These are phyloP conservation scores for Phytophthora pini DNA, from an alignment of 352 stramenopile species.

Conservation along the genomic window DNA sequence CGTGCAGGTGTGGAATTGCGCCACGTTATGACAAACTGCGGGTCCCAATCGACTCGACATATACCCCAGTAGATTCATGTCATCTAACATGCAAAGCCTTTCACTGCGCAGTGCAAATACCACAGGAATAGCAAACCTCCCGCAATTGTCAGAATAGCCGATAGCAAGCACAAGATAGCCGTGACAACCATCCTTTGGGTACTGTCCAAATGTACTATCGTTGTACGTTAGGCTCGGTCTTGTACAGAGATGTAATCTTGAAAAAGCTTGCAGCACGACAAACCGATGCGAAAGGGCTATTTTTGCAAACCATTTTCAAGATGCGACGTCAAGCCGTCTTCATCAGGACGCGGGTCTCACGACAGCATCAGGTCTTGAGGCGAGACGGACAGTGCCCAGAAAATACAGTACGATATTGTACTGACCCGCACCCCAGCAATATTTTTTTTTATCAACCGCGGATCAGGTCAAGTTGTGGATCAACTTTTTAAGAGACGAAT, in stretches of 20 bases:
- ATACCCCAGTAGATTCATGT: neutral
- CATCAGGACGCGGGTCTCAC: no score
- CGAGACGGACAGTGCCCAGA: no score
- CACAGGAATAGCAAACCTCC: neutral
- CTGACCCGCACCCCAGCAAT: no score
- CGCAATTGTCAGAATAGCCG: neutral
- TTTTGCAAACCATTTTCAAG: neutral
- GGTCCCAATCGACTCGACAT: neutral
- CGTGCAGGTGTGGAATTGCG: neutral
- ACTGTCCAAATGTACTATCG: conserved; percentile 6
- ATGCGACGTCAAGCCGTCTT: no score
- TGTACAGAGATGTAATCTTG: neutral
- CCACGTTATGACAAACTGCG: neutral
- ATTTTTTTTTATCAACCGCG: no score
- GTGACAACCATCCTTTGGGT: conserved; percentile 3
- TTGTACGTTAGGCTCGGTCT: neutral
- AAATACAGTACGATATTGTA: no score
- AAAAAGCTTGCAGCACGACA: neutral
- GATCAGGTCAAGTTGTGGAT: no score
- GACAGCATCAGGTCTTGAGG: no score
- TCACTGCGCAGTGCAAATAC: neutral
- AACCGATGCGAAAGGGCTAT: conserved; percentile 1
- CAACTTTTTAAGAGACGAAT: no score
- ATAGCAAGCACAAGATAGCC: neutral
- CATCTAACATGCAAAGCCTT: neutral